Evolutionary conservation across 2,329 filamentous ascomycete species (phyloP), one percentile per base, ranked within the genome.

Genomic region (Mariannaea elegans): DNA sequence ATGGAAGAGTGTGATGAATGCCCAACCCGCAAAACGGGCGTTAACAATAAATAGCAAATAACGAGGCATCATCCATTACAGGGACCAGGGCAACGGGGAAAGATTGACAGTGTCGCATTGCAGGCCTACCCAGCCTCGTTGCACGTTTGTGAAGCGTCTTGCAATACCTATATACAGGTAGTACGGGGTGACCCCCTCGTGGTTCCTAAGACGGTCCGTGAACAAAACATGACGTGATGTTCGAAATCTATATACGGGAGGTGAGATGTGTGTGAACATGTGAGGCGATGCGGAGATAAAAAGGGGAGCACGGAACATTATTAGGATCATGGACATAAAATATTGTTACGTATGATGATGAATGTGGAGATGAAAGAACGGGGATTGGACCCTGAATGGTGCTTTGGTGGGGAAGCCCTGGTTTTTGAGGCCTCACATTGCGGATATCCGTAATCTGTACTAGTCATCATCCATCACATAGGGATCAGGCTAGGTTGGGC

Each of bases 1-100:
- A 42, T 8, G 18, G 19, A 24, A 42, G 18, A 18, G 39, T 23
- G 32, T 14, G 32, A 36, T 39, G 36, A 19, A 39, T 39, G 36
- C 36, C 36, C 36, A 39, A 39, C 14, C n/a, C 10, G 4, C n/a
- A 39, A 19, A 16, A 39, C 14, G 36, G 39, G 50, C 39, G 39
- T 45, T 52, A 32, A 42, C 27, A 49, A n/a, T 27, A 18, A 34
- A 34, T 27, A 36, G 18, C 8, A 48, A 19, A 31, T 12, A 16
- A 31, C 38, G 21, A 12, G 18, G n/a, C 9, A 18, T 19, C 49
- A 52, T 21, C 24, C 19, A 19, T 14, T 32, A 48, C 56, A 51
- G 32, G 56, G 56, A 55, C 50, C 44, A 41, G 50, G 56, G 39
- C 38, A 23, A 50, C 50, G 56, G 50, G 44, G 36, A 54, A 59